Conservation (phyloP, 768 basidiomycete genomes). For the Lentinula lateritia region DNA sequence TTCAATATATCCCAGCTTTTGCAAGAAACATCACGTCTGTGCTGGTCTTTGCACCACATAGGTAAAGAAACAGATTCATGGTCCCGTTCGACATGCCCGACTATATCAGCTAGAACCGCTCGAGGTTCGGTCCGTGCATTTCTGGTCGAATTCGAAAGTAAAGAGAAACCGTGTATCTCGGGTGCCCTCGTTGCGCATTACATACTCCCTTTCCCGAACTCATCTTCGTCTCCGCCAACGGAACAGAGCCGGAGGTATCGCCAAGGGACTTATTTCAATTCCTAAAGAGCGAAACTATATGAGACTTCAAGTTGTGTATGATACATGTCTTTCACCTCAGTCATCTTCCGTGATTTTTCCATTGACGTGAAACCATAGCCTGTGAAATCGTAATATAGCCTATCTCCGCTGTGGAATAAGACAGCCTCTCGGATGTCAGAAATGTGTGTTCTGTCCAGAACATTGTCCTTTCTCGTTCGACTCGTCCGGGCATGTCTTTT, state of each 20-base stretch:
- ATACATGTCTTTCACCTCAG: no score
- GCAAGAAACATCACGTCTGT: no score
- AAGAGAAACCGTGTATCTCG: not conserved
- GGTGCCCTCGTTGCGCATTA: not conserved
- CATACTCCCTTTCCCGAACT: not conserved
- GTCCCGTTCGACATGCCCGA: no score
- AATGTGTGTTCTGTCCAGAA: not conserved
- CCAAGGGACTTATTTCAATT: not conserved
- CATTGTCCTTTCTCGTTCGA: conserved; percentile 3
- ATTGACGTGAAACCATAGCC: no score
- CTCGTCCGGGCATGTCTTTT: not conserved
- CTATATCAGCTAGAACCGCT: no score
- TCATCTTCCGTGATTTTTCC: no score
- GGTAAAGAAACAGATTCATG: no score
- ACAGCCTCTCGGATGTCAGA: not conserved
- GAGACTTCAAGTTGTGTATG: not conserved
- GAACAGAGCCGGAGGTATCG: not conserved
- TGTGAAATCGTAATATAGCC: no score
- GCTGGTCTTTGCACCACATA: no score
- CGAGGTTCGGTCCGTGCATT: not conserved
- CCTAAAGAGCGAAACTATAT: not conserved
- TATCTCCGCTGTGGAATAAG: not conserved
- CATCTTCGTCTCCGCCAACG: not conserved
- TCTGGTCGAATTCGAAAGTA: not conserved
- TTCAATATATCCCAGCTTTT: not conserved